A percentile compares a stretch with the other conserved stretches of the same genome.
Evolutionary conservation across 2,329 filamentous ascomycete species (phyloP).

Genomic region (Fusarium ambrosium): DNA sequence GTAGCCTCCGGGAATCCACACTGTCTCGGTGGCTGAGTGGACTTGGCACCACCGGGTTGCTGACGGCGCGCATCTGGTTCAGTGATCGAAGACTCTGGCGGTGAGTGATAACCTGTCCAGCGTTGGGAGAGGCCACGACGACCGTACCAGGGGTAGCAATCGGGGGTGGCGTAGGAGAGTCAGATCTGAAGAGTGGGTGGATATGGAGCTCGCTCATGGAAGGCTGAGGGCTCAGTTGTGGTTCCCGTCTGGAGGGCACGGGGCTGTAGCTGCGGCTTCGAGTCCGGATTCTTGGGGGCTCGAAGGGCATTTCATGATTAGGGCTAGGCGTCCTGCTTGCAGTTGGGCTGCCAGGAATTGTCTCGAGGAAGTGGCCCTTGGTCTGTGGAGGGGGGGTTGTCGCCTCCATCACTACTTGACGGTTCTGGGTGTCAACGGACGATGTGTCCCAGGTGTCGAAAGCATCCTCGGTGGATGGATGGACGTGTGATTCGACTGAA

Average conservation of each 20-base stretch:
- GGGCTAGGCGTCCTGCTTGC: constrained; percentile 76
- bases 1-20: constrained; percentile 53
- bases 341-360: constrained; percentile 76
- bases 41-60: constrained; percentile 60
- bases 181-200: constrained; percentile 82
- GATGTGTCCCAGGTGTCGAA: constrained; percentile 85
- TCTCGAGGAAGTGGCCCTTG: constrained; percentile 72
- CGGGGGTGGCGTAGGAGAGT: constrained; percentile 77
- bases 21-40: constrained; percentile 66
- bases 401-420: constrained; percentile 68
- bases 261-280: constrained; percentile 68
- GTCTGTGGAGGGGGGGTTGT: constrained; percentile 59
- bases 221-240: constrained; percentile 38
- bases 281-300: constrained; percentile 60
- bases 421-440: constrained; percentile 72
- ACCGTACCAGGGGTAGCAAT: constrained; percentile 77
- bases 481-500: constrained; percentile 63
- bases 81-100: constrained; percentile 65
- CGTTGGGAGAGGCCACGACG: constrained; percentile 77
- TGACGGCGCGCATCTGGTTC: constrained; percentile 68
- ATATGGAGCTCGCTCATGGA: constrained; percentile 74
- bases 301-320: constrained; percentile 69
- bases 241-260: constrained; percentile 50
- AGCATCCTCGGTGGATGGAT: constrained; percentile 66
- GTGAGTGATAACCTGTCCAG: constrained; percentile 73